phyloP scores from a whole-genome alignment of 257 asterid genomes.

The Ehretia macrophylla region DNA sequence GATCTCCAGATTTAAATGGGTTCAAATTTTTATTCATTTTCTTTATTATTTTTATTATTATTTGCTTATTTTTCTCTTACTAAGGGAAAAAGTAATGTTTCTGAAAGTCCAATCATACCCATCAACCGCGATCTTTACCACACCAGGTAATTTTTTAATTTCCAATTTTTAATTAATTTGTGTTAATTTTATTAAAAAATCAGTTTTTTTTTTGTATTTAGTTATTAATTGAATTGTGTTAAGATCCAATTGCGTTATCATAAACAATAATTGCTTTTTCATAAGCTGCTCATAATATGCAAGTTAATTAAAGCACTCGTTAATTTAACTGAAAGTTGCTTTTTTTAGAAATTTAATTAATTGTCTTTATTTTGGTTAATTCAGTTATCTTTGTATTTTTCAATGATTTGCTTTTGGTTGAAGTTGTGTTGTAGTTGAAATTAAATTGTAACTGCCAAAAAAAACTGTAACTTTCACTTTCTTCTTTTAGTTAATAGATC shows the following conservation, averaged over 20 bases:
- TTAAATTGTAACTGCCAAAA: too few relatives aligned
- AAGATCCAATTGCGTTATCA: neutral
- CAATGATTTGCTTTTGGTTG: neutral
- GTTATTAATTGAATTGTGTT: neutral
- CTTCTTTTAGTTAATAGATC: neutral
- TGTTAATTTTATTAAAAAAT: neutral
- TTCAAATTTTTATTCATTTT: constrained; percentile 19
- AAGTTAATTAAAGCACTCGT: too few relatives aligned
- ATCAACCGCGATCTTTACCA: constrained; percentile 91
- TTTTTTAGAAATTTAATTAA: too few relatives aligned
- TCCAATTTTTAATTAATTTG: neutral
- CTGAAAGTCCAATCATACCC: constrained; percentile 45
- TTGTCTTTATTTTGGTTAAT: neutral
- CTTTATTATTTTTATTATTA: constrained; percentile 10
- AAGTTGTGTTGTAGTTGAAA: neutral
- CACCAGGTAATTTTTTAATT: constrained; percentile 40
- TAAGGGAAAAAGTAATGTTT: constrained; percentile 43
- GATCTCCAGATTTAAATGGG: constrained; percentile 53
- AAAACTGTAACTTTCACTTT: neutral
- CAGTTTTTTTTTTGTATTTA: constrained; percentile 7
- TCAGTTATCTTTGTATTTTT: neutral
- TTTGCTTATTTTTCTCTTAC: constrained; percentile 22
- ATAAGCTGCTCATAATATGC: too few relatives aligned
- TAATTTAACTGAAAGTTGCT: neutral
- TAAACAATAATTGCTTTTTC: too few relatives aligned